phyloP scores from a whole-genome alignment of 2,329 filamentous ascomycete genomes.

The Aspergillus melleus region DNA sequence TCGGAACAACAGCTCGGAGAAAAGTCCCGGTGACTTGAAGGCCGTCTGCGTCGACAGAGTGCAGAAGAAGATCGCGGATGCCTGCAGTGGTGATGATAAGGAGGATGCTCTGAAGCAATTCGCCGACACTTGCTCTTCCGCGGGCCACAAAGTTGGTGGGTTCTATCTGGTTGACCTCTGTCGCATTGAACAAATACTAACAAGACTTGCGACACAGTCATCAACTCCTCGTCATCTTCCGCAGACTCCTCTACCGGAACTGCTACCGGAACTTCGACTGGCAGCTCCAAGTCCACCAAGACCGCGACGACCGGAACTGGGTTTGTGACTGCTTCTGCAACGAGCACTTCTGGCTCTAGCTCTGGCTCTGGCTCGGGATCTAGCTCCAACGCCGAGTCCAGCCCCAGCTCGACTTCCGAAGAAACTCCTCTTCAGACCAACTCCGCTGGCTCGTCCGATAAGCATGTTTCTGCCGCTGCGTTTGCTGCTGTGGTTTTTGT shows the following conservation, averaged over 20 bases:
- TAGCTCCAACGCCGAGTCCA: conserved; percentile 13
- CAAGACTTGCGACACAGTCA: conserved; percentile 4
- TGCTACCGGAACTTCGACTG: conserved; percentile 21
- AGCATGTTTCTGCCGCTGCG: conserved; percentile 37
- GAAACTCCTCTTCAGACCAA: conserved; percentile 22
- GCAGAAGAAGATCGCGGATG: conserved; percentile 35
- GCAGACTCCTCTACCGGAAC: conserved; percentile 27
- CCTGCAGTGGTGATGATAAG: conserved; percentile 35
- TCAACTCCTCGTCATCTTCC: conserved; percentile 15
- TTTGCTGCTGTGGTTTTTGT: conserved; percentile 43
- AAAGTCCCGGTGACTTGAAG: conserved; percentile 40
- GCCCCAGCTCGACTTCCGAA: conserved; percentile 22
- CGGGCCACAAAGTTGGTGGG: conserved; percentile 43
- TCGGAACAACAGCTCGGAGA: conserved; percentile 29
- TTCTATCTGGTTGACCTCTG: neutral
- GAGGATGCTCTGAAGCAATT: conserved; percentile 41
- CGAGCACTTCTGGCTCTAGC: conserved; percentile 15
- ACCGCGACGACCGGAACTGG: conserved; percentile 5
- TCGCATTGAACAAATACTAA: conserved; percentile 4
- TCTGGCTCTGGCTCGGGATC: conserved; percentile 16
- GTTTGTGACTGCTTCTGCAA: conserved; percentile 12
- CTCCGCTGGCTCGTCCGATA: conserved; percentile 29
- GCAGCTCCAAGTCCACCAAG: conserved; percentile 2
- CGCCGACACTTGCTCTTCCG: conserved; percentile 38
- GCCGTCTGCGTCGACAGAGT: conserved; percentile 41